These are phyloP conservation scores for Buddleja alternifolia DNA, from an alignment of 257 asterid genomes.

Conservation along the genomic window DNA sequence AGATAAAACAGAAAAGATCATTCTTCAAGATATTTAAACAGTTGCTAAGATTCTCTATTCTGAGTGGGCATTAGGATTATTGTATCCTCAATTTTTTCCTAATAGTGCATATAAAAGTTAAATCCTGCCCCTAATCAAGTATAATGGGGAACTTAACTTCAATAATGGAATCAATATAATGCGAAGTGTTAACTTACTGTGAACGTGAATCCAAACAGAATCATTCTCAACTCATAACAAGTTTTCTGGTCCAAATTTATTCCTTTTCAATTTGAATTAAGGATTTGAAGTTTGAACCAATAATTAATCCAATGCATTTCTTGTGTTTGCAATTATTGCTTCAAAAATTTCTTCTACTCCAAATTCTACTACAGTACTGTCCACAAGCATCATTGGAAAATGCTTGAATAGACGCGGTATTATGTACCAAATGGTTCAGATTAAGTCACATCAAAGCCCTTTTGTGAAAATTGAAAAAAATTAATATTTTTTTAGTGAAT, in stretches of 20 bases:
- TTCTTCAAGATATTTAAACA: constrained; percentile 33
- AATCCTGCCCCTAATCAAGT: constrained; percentile 28
- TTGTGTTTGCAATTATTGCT: not conserved
- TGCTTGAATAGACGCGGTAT: no score
- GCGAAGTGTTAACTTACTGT: not conserved
- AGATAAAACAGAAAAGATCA: not conserved
- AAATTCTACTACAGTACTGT: no score
- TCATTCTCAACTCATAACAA: constrained; percentile 1
- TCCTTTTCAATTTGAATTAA: no score
- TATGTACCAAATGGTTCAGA: no score
- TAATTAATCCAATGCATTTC: not conserved
- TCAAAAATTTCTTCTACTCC: no score
- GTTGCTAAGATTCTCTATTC: constrained; percentile 41
- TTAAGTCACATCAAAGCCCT: no score
- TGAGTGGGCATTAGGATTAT: constrained; percentile 34
- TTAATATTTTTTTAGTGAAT: no score
- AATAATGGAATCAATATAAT: constrained; percentile 11
- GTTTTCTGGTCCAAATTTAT: not conserved
- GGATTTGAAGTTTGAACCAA: constrained; percentile 7
- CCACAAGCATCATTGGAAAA: no score
- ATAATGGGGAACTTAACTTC: constrained; percentile 17
- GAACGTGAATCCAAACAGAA: constrained; percentile 26
- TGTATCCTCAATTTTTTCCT: constrained; percentile 21
- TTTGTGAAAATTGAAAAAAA: no score
- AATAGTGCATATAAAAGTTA: constrained; percentile 24